Percentiles rank a stretch among this genome's conserved stretches.
phyloP scores from a whole-genome alignment of 2,329 filamentous ascomycete species.

The Aspergillus intermedius region DNA sequence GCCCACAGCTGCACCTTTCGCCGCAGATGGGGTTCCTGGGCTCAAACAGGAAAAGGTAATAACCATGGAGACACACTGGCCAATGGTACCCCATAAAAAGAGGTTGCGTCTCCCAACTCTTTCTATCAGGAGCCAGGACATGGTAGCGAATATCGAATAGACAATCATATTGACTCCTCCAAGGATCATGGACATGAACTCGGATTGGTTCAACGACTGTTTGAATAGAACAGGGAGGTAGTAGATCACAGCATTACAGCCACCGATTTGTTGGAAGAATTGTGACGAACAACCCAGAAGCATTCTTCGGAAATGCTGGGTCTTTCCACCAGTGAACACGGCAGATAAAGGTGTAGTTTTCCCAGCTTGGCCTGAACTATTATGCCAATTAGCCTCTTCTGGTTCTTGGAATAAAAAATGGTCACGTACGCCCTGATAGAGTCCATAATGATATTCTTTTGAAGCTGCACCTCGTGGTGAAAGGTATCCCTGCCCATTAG shows the following conservation, averaged over 20 bases:
- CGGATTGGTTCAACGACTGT: background rate
- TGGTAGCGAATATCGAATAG: conserved; percentile 6
- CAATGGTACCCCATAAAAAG: conserved; percentile 13
- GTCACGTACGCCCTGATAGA: background rate
- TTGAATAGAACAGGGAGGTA: conserved; percentile 42
- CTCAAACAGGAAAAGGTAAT: conserved; percentile 19
- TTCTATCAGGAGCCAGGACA: background rate
- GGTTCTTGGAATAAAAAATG: conserved; percentile 36
- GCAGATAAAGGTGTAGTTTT: conserved; percentile 48
- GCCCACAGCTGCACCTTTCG: conserved; percentile 27
- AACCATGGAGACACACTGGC: conserved; percentile 21
- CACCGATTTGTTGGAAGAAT: conserved; percentile 40
- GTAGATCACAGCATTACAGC: conserved; percentile 41
- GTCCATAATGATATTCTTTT: background rate
- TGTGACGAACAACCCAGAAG: conserved; percentile 22
- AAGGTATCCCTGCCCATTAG: conserved; percentile 40
- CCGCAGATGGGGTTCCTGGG: conserved; percentile 4
- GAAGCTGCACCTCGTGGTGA: conserved; percentile 49
- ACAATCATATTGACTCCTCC: conserved; percentile 42
- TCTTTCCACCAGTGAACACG: conserved; percentile 13
- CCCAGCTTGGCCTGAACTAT: conserved; percentile 10
- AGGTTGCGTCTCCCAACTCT: background rate
- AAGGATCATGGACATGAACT: conserved; percentile 40
- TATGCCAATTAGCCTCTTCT: conserved; percentile 13
- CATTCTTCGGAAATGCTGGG: conserved; percentile 24